Percentiles rank a stretch among this genome's conserved stretches.
Evolutionary conservation across 2,329 filamentous ascomycete species (phyloP).

Genomic region (Canariomyces notabilis): DNA sequence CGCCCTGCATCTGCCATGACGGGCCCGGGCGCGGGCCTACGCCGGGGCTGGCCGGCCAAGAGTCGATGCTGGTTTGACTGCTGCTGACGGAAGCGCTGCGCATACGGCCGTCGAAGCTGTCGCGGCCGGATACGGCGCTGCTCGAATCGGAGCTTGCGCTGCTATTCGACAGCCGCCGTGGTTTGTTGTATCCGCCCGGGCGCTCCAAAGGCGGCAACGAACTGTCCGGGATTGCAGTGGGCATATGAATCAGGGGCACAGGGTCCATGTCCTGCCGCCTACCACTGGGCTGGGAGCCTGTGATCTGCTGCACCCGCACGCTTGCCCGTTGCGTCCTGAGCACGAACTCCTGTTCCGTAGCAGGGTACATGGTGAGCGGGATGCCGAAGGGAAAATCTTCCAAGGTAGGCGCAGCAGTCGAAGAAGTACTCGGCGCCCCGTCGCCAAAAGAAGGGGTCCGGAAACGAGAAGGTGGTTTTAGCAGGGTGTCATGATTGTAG

Average conservation of each 20-base stretch:
- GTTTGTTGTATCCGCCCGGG: conserved; percentile 20
- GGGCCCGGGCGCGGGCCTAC: conserved; percentile 5
- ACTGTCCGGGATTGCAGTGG: conserved; percentile 14
- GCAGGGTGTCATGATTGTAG: conserved; percentile 14
- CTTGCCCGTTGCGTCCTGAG: conserved; percentile 25
- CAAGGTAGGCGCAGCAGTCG: conserved; percentile 15
- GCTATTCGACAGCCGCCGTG: conserved; percentile 25
- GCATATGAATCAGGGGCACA: conserved; percentile 10
- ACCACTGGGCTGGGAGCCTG: conserved; percentile 6
- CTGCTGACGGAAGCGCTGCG: conserved; percentile 26
- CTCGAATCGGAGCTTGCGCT: conserved; percentile 30
- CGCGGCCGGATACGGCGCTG: conserved; percentile 20
- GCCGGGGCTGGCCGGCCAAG: conserved; percentile 15
- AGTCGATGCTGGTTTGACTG: conserved; percentile 28
- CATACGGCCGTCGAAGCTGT: conserved; percentile 30
- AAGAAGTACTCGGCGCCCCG: conserved; percentile 6
- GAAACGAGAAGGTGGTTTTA: conserved; percentile 18
- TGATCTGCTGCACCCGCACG: conserved; percentile 18
- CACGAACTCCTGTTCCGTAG: conserved; percentile 26
- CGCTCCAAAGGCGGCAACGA: conserved; percentile 8
- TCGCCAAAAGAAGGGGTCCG: conserved; percentile 8
- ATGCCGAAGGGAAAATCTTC: conserved; percentile 5
- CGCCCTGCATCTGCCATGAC: conserved; percentile 19
- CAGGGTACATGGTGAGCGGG: conserved; percentile 20
- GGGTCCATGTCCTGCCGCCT: conserved; percentile 3